These are phyloP conservation scores for Ganoderma sinense DNA, from an alignment of 1,284 basidiomycete genomes.

Conservation along the genomic window DNA sequence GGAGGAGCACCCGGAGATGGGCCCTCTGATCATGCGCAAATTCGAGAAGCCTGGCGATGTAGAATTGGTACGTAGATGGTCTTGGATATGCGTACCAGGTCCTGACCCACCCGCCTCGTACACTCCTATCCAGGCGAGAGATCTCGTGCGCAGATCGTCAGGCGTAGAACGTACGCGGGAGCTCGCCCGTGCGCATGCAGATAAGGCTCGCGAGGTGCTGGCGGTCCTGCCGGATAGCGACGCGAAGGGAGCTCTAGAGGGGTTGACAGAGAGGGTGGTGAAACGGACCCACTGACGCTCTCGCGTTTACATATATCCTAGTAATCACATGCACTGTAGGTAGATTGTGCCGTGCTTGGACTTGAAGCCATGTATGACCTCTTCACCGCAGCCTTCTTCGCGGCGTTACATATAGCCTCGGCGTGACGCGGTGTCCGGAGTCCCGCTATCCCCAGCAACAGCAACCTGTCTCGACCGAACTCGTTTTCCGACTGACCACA, in stretches of 20 bases:
- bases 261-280: constrained; percentile 69
- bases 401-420: neutral
- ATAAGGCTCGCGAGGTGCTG: constrained; percentile 79
- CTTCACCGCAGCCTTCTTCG: neutral
- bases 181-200: constrained; percentile 82
- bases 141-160: constrained; percentile 77
- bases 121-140: constrained; percentile 62
- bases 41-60: constrained; percentile 88
- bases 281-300: constrained; percentile 57
- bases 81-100: constrained; percentile 7
- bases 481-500: neutral
- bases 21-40: constrained; percentile 85
- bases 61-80: constrained; percentile 65
- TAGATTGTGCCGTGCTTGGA: constrained; percentile 20
- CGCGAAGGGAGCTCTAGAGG: constrained; percentile 76
- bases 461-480: neutral
- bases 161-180: constrained; percentile 84
- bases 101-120: constrained; percentile 21
- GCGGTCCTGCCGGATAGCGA: constrained; percentile 84
- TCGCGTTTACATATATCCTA: constrained; percentile 25
- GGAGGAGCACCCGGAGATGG: constrained; percentile 87
- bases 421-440: constrained; percentile 10
- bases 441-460: neutral
- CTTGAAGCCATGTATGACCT: constrained; percentile 5
- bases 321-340: constrained; percentile 31